phyloP scores from a whole-genome alignment of 352 stramenopile species.

The Pythium grandisporangium region DNA sequence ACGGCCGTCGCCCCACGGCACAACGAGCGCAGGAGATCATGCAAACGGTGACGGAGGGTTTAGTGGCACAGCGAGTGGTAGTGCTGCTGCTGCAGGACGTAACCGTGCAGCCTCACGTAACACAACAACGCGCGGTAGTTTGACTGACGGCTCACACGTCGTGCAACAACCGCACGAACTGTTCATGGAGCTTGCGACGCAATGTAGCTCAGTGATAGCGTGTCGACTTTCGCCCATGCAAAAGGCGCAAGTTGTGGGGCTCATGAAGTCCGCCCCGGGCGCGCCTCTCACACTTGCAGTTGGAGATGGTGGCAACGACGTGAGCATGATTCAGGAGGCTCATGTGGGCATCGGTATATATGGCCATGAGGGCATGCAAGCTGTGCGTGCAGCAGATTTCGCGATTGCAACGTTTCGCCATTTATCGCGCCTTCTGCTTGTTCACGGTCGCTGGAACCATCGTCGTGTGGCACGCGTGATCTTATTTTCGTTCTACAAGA shows the following conservation, averaged over 20 bases:
- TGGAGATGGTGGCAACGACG: slow-evolving; percentile 98
- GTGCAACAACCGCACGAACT: slow-evolving; percentile 37
- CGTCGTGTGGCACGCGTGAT: slow-evolving; percentile 71
- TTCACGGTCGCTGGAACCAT: slow-evolving; percentile 84
- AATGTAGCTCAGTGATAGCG: slow-evolving; percentile 82
- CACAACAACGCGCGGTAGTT: slow-evolving; percentile 22
- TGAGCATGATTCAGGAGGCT: slow-evolving; percentile 99
- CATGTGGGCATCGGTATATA: slow-evolving; percentile 98
- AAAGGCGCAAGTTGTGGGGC: slow-evolving; percentile 89
- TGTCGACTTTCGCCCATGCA: slow-evolving; percentile 88
- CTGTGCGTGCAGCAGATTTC: slow-evolving; percentile 77
- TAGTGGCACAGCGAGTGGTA: not conserved
- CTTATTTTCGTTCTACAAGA: slow-evolving; percentile 88
- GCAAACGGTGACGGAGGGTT: too few relatives aligned
- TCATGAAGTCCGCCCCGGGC: slow-evolving; percentile 82
- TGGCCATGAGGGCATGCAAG: slow-evolving; percentile 94
- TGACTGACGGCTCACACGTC: slow-evolving; percentile 15
- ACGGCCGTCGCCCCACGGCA: not conserved
- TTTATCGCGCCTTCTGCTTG: slow-evolving; percentile 65
- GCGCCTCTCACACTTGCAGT: slow-evolving; percentile 91
- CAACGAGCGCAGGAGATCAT: not conserved
- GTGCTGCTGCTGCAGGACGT: slow-evolving; percentile 3
- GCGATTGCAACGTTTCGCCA: slow-evolving; percentile 78
- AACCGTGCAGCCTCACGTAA: slow-evolving; percentile 18
- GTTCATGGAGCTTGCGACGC: slow-evolving; percentile 77